Base-by-base conservation (phyloP, 139 green algal genomes). In the Chlamydomonas schloesseri region DNA sequence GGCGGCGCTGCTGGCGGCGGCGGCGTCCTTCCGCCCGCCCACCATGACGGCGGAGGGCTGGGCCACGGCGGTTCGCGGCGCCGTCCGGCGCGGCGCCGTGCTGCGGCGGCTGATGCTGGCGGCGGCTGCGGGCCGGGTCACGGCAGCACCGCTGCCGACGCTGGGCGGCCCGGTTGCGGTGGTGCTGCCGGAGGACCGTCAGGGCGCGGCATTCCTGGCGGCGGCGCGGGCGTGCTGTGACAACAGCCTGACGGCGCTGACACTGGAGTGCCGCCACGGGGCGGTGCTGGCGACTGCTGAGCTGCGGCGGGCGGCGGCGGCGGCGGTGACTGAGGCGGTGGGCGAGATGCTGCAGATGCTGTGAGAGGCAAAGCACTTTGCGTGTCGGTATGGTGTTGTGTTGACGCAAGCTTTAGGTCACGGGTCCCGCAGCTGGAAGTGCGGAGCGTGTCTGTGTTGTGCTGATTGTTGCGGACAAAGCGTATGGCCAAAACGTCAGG, bases 151-250 rank as follows among this genome's bases (percentile, higher is more conserved):
- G 34, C 71, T 24, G 57, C 42, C 37, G 6, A 67, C 82, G 14
- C 93, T 95, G 55, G 64, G 74, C 36, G 93, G 93, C 11, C 93
- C 94, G 10, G 87, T 88, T 14, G 94, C 89, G 15, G 84, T 93
- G 68, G 82, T 95, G 65, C 76, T 96, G 42, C 91, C 94, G 1
- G 84, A 93, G 29, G 94, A 95, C 78, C 71, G 76, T 9, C n/a
- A 93, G 18, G 93, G 94, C 2, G 88, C 72, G 6, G 65, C 86
- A 6, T 93, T 96, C 74, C 62, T 95, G 53, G 89, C 86, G n/a
- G 92, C 87, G 28, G 87, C 62, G 4, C 28, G 71, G 37, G 65
- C 42, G 77, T 81, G 71, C 34, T 88, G 89, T 37, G 71, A 83
- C 8, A 80, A 73, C 28, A 47, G 28, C 13, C 36, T 92, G 31